Evolutionary conservation across 257 asterid species (phyloP).

Genomic region (Gentiana macrophylla): DNA sequence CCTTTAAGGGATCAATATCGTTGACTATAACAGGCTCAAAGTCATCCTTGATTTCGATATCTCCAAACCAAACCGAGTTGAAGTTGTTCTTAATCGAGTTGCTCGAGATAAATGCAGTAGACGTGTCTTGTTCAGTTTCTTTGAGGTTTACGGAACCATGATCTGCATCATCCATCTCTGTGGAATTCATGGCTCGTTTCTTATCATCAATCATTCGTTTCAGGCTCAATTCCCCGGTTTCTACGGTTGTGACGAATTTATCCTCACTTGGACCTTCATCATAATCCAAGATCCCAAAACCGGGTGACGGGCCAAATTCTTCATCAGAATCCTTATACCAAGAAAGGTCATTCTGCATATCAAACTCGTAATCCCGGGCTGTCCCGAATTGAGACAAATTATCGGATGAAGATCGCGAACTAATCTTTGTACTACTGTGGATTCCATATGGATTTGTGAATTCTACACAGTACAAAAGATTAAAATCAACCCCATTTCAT

Average conservation of each 20-base stretch:
- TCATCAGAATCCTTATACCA: constrained; percentile 88
- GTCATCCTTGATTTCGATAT: constrained; percentile 19
- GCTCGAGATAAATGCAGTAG: constrained; percentile 10
- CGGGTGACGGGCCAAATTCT: constrained; percentile 58
- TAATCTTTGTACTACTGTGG: constrained; percentile 33
- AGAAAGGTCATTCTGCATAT: constrained; percentile 73
- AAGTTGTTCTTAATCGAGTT: constrained; percentile 16
- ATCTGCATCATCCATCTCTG: constrained; percentile 17
- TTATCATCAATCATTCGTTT: constrained; percentile 20
- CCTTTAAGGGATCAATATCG: constrained; percentile 15
- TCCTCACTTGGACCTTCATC: constrained; percentile 64
- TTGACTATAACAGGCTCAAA: constrained; percentile 10
- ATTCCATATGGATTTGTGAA: constrained; percentile 88
- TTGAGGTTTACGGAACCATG: constrained; percentile 18
- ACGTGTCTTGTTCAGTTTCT: constrained; percentile 14
- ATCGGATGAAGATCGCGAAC: constrained; percentile 76
- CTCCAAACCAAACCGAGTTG: constrained; percentile 18
- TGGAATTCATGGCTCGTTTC: constrained; percentile 14
- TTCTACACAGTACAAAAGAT: constrained; percentile 30
- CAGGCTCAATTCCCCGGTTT: constrained; percentile 20
- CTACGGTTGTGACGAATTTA: constrained; percentile 51
- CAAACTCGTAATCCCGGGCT: constrained; percentile 88
- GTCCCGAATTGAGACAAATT: constrained; percentile 82
- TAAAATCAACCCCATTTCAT: neutral
- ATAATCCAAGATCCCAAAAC: constrained; percentile 32